Evolutionary conservation across 2,329 filamentous ascomycete species (phyloP), one percentile per base, ranked within the genome.

Genomic region (Fusarium subtropicale): DNA sequence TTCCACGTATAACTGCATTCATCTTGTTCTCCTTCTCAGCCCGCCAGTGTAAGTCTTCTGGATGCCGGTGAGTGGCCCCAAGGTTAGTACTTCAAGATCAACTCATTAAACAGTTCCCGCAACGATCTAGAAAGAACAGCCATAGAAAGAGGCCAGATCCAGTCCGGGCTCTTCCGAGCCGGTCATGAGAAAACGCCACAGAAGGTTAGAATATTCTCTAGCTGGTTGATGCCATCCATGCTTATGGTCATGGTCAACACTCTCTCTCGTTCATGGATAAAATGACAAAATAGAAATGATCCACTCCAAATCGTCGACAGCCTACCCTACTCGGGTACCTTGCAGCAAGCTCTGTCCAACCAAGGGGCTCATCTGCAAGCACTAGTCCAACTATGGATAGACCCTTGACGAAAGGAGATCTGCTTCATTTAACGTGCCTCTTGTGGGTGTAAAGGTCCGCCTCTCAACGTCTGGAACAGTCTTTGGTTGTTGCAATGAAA

Each of bases 351-450:
- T 54, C 31, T 65, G 52, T 47, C 64, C 68, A 71, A 67, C 71
- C 36, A 56, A 54, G 45, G 42, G 26, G 15, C n/a, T 31, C 46
- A 33, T 39, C 44, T 45, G 51, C 12, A 28, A 7, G 20, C 48
- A 47, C 73, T 75, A 74, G 33, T 16, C 72, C 54, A 13, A 31
- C 38, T 58, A 50, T 31, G 52, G 64, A 44, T 46, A 33, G 55
- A 22, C 56, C 34, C 22, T 60, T 60, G 62, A 54, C 73, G 34
- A 75, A 75, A 74, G 51, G 68, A 64, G 70, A 71, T 63, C 48
- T 66, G 42, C 62, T 60, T 75, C 71, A 75, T 75, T 65, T 74
- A 73, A 75, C 63, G 58, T 61, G 50, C 51, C 61, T 66, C 60
- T 64, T 44, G 34, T 56, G 39, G 70, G 57, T 70, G 61, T 58